A percentile compares a stretch with the other conserved stretches of the same genome.
These are phyloP conservation scores for Leucoagaricus sp. DNA, from an alignment of 1,284 basidiomycete genomes.

Conservation along the genomic window DNA sequence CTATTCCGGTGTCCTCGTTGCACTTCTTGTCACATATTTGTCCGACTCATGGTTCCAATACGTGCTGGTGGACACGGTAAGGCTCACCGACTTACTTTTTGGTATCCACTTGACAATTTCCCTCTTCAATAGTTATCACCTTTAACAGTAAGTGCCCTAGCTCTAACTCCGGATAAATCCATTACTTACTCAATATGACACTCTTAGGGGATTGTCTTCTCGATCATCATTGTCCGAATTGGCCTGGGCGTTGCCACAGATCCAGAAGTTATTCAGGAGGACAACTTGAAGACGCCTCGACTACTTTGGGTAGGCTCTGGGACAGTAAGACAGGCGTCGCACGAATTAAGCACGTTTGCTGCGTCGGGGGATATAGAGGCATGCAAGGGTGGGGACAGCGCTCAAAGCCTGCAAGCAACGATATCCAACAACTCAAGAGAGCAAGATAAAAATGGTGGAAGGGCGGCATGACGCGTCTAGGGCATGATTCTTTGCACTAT, in stretches of 20 bases:
- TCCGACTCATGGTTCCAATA: constrained; percentile 36
- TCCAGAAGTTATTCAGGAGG: background rate
- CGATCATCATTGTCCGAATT: constrained; percentile 2
- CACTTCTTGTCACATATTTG: constrained; percentile 33
- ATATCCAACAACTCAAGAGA: background rate
- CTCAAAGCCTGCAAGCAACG: background rate
- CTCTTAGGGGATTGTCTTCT: background rate
- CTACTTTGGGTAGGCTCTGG: background rate
- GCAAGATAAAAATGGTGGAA: background rate
- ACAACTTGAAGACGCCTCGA: background rate
- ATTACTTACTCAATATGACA: background rate
- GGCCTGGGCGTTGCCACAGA: background rate
- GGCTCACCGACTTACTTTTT: constrained; percentile 2
- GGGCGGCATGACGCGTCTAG: background rate
- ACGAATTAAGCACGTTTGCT: background rate
- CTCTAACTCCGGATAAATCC: background rate
- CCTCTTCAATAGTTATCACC: background rate
- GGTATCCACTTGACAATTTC: background rate
- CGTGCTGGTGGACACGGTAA: constrained; percentile 36
- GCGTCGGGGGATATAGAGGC: background rate
- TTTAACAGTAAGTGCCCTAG: background rate
- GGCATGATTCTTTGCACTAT: background rate
- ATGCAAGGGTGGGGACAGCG: background rate
- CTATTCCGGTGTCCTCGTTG: constrained; percentile 35
- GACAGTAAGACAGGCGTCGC: background rate